Percentiles rank a stretch among this genome's conserved stretches.
Conservation (phyloP, 2,329 filamentous ascomycete genomes). For the Sphaerostilbella broomeana region DNA sequence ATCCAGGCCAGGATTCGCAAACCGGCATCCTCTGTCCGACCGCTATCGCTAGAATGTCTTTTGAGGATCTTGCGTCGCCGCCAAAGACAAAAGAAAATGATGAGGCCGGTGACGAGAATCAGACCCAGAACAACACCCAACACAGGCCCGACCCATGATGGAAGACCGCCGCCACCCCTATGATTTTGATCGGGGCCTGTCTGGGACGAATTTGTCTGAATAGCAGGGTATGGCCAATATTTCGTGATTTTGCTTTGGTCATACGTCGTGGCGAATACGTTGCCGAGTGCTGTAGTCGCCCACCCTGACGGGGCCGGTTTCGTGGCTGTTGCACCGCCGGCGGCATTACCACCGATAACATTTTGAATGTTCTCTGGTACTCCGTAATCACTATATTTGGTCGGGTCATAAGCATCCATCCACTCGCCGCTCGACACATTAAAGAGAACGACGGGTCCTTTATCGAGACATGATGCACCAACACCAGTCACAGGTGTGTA, state of each 20-base stretch:
- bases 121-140: conserved; percentile 56
- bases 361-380: conserved; percentile 59
- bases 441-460: conserved; percentile 57
- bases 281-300: conserved; percentile 40
- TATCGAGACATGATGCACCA: conserved; percentile 39
- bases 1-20: conserved; percentile 48
- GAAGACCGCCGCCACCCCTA: no score
- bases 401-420: conserved; percentile 63
- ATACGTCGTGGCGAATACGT: conserved; percentile 51
- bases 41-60: conserved; percentile 30
- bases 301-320: conserved; percentile 55
- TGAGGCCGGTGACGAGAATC: conserved; percentile 45
- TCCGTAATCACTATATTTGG: conserved; percentile 56
- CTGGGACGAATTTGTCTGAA: conserved; percentile 16
- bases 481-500: conserved; percentile 34
- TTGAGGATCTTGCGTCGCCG: conserved; percentile 39
- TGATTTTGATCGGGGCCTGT: conserved; percentile 25
- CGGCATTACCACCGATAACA: conserved; percentile 60
- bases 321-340: conserved; percentile 64
- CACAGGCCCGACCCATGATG: conserved; percentile 54
- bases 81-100: conserved; percentile 47
- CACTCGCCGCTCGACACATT: conserved; percentile 65
- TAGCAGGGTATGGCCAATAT: conserved; percentile 53
- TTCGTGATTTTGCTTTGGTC: conserved; percentile 48
- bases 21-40: conserved; percentile 41